These are phyloP conservation scores for Urostyla sp. DNA, from an alignment of 73 alveolate species.

Conservation along the genomic window DNA sequence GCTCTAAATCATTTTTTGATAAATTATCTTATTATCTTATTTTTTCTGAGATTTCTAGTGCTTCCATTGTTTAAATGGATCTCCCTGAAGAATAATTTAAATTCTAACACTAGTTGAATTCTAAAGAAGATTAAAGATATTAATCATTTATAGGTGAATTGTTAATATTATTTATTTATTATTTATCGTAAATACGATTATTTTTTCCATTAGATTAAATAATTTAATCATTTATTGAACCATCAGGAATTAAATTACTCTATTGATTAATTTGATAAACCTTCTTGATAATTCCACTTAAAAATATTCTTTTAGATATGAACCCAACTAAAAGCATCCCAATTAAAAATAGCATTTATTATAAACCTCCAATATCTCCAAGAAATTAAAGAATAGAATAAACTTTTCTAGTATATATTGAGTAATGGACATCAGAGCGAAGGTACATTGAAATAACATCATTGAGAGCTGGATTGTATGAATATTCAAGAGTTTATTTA, in stretches of 20 bases:
- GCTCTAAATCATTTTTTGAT: slow-evolving; percentile 1
- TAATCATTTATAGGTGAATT: too few relatives aligned
- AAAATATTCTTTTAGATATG: slow-evolving; percentile 13
- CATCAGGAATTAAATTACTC: not conserved
- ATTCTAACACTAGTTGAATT: too few relatives aligned
- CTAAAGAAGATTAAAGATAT: too few relatives aligned
- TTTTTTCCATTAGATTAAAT: not conserved
- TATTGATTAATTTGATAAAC: slow-evolving; percentile 8
- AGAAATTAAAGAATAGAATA: slow-evolving; percentile 1
- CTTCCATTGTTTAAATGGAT: too few relatives aligned
- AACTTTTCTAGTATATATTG: slow-evolving; percentile 11
- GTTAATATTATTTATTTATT: too few relatives aligned
- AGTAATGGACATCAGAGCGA: slow-evolving; percentile 9
- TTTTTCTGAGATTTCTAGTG: slow-evolving; percentile 6
- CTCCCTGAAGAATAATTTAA: too few relatives aligned
- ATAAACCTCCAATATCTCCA: slow-evolving; percentile 45
- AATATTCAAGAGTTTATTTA: not conserved
- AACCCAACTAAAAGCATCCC: slow-evolving; percentile 15
- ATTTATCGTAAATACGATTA: not conserved
- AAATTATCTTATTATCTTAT: not conserved
- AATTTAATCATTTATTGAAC: too few relatives aligned
- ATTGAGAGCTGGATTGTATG: slow-evolving; percentile 1
- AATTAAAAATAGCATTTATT: not conserved
- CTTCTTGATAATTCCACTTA: slow-evolving; percentile 16
- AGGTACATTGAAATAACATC: slow-evolving; percentile 8